Base-by-base conservation (phyloP, 495 filamentous ascomycete genomes). In the Xylaria grammica region DNA sequence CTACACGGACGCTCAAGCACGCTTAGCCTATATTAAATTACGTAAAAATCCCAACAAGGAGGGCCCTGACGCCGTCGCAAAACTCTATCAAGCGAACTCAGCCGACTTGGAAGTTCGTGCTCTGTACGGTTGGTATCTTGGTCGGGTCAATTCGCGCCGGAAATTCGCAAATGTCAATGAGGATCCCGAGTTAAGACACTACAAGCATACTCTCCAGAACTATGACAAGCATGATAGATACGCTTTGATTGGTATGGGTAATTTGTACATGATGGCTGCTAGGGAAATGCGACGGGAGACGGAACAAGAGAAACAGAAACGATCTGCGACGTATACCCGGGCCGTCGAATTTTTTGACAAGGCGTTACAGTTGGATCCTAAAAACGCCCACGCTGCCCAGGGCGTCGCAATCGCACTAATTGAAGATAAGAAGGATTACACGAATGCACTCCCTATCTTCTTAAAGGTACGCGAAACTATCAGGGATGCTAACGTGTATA, bases 281-380 rank as follows among this genome's bases (percentile, higher is more conserved):
- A 88, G 95, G 45, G 95, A 99, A 75, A 97, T 98, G 94, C 89
- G 90, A 49, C 85, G 94, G 53, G 91, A 95, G 42, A 91, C 90
- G 2, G 95, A 98, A 17, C 79, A 84, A 60, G 94, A 99, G 57
- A 95, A 91, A 77, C 90, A 95, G 64, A 96, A 96, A 77, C 88
- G 94, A 45, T 88, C 89, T 45, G 90, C 89, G 68, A 88, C 86
- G 67, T 99, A 97, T 74, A 86, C 88, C 73, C 91, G 91, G 62
- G 94, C 95, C 1, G 93, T 98, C 11, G 96, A 97, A 73, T 98
- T 98, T 80, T 99, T 97, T 73, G 96, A 98, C 74, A 99, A 99
- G 78, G 94, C 93, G 26, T 79, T 99, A 17, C 93, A 95, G 71
- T 79, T 98, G 3, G 95, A 99, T 70, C 87, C 91, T 1, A 91